These are phyloP conservation scores for Pinus taeda DNA, from an alignment of 75 land plant genomes.

Conservation along the genomic window DNA sequence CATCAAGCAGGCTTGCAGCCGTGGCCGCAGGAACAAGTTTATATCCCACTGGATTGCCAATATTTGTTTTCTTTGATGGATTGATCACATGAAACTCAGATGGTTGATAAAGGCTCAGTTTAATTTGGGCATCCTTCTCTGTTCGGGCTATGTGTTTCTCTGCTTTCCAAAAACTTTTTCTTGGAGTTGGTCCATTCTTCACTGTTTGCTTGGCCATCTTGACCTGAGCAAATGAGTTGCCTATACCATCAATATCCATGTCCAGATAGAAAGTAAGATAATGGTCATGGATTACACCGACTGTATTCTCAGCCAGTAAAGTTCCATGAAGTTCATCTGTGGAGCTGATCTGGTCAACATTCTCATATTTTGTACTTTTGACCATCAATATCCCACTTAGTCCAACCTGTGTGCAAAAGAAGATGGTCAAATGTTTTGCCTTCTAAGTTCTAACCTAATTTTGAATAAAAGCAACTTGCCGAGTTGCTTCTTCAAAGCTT, in stretches of 20 bases:
- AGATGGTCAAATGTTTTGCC: neutral
- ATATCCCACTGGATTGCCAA: conserved; percentile 83
- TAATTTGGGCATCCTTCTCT: conserved; percentile 75
- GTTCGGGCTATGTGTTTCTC: conserved; percentile 54
- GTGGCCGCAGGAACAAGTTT: conserved; percentile 78
- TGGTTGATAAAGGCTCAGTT: conserved; percentile 66
- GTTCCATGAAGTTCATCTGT: conserved; percentile 55
- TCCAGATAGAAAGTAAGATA: conserved; percentile 75
- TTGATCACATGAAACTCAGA: conserved; percentile 73
- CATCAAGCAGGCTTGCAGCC: conserved; percentile 74
- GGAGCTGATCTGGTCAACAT: conserved; percentile 30
- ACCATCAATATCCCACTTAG: conserved; percentile 80
- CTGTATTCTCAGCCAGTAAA: conserved; percentile 66
- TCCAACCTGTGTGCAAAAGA: conserved; percentile 49
- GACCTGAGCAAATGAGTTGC: conserved; percentile 77
- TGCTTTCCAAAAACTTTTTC: conserved; percentile 64
- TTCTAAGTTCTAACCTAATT: neutral
- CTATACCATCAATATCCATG: conserved; percentile 79
- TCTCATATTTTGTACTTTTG: conserved; percentile 49
- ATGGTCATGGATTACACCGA: conserved; percentile 89
- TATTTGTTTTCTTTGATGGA: conserved; percentile 50
- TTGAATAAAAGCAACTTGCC: neutral
- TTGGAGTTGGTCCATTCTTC: conserved; percentile 35
- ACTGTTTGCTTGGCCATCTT: conserved; percentile 39
- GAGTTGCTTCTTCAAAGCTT: neutral